Conservation (phyloP, 2,329 filamentous ascomycete genomes). For the Sporothrix variecibatus region DNA sequence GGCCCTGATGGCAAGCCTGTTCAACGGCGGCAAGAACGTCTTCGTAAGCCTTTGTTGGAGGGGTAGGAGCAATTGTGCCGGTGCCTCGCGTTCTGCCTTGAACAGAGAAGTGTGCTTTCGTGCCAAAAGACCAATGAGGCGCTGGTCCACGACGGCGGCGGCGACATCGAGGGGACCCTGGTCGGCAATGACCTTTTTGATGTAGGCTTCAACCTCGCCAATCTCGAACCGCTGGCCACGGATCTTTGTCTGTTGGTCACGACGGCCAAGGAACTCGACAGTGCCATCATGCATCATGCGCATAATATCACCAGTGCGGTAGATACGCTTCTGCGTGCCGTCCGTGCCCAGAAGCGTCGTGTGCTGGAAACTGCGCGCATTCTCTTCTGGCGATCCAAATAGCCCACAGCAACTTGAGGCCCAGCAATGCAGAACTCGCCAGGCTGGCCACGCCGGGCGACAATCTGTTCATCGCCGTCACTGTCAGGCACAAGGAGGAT, state of each 20-base stretch:
- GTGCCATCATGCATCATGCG: conserved; percentile 28
- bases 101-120: conserved; percentile 13
- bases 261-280: conserved; percentile 28
- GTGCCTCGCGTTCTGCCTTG: conserved; percentile 14
- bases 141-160: conserved; percentile 24
- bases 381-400: conserved; percentile 40
- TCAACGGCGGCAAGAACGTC: conserved; percentile 4
- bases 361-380: conserved; percentile 23
- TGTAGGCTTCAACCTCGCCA: conserved; percentile 26
- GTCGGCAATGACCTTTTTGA: conserved; percentile 17
- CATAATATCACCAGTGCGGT: conserved; percentile 29
- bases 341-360: conserved; percentile 15
- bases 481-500: conserved; percentile 26
- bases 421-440: conserved; percentile 49
- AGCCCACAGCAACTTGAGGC: conserved; percentile 47
- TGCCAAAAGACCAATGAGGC: conserved; percentile 19
- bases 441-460: conserved; percentile 31
- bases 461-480: conserved; percentile 19
- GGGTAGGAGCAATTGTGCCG: background rate
- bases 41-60: background rate
- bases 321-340: conserved; percentile 23
- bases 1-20: conserved; percentile 16
- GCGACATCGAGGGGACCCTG: conserved; percentile 24
- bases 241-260: conserved; percentile 30
- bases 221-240: conserved; percentile 30